phyloP scores from a whole-genome alignment of 2,329 filamentous ascomycete genomes.

The Apiospora pterosperma region DNA sequence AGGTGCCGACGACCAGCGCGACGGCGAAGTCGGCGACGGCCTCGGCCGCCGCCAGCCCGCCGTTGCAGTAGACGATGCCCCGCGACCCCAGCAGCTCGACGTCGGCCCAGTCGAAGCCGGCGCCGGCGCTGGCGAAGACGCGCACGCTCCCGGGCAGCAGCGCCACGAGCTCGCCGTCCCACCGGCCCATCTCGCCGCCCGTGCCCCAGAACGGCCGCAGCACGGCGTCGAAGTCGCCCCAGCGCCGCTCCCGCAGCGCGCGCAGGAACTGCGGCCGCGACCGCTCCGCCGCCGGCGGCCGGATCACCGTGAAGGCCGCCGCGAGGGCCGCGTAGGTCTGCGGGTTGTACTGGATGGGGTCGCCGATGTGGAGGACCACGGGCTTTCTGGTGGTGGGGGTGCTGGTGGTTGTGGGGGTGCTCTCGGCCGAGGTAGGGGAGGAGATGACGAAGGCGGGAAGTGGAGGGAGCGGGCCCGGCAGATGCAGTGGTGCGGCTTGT shows the following conservation, averaged over 20 bases:
- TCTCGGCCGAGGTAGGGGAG: not conserved
- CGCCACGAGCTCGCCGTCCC: constrained; percentile 56
- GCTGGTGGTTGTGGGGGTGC: constrained; percentile 14
- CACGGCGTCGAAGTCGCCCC: constrained; percentile 49
- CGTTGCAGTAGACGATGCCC: constrained; percentile 71
- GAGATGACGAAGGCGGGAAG: not conserved
- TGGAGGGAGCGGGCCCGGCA: constrained; percentile 2
- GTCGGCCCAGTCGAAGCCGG: constrained; percentile 62
- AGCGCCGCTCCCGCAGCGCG: constrained; percentile 47
- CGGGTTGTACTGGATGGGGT: constrained; percentile 51
- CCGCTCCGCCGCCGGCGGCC: constrained; percentile 48
- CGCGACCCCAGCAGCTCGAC: constrained; percentile 55
- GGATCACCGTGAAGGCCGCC: constrained; percentile 44
- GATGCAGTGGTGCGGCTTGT: constrained; percentile 12
- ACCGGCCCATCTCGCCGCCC: constrained; percentile 61
- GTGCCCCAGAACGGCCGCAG: constrained; percentile 63
- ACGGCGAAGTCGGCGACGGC: constrained; percentile 70
- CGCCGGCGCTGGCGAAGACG: constrained; percentile 58
- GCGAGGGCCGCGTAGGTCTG: constrained; percentile 42
- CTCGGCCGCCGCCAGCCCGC: constrained; percentile 66
- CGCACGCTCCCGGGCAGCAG: constrained; percentile 50
- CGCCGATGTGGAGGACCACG: constrained; percentile 73
- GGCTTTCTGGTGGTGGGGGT: constrained; percentile 28
- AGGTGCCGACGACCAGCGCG: constrained; percentile 65
- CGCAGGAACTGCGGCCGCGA: constrained; percentile 45